A percentile compares a stretch with the other conserved stretches of the same genome.
phyloP scores from a whole-genome alignment of 2,329 filamentous ascomycete species.

The Gliomastix tumulicola region DNA sequence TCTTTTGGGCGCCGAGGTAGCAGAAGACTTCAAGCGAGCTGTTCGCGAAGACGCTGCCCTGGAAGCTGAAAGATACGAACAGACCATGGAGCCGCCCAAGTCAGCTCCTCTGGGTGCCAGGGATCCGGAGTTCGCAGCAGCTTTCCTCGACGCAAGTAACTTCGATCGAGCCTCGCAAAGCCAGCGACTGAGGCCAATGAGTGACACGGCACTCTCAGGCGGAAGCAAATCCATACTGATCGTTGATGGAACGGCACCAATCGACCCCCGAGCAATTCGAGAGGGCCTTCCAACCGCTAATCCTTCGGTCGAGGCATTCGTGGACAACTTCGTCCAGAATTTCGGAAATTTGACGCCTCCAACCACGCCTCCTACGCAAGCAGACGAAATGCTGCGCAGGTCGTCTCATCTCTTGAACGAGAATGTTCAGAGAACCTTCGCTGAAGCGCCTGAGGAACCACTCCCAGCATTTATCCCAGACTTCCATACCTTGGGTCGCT shows the following conservation, averaged over 20 bases:
- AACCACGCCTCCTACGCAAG: constrained; percentile 46
- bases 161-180: constrained; percentile 24
- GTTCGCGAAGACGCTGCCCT: constrained; percentile 56
- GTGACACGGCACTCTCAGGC: constrained; percentile 57
- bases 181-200: constrained; percentile 32
- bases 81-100: constrained; percentile 9
- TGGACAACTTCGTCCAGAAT: constrained; percentile 40
- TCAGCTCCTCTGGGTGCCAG: constrained; percentile 16
- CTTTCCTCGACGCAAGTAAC: constrained; percentile 30
- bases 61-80: constrained; percentile 14
- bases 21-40: constrained; percentile 72
- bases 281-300: constrained; percentile 36
- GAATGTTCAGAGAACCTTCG: constrained; percentile 27
- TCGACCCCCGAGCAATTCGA: constrained; percentile 42
- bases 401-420: constrained; percentile 50
- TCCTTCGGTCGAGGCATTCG: constrained; percentile 44
- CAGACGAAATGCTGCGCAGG: constrained; percentile 36
- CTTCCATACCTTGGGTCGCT: too few relatives aligned
- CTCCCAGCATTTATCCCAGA: constrained; percentile 42
- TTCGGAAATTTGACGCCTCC: constrained; percentile 52
- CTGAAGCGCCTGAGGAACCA: too few relatives aligned
- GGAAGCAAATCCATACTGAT: constrained; percentile 92
- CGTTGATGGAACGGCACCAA: constrained; percentile 59
- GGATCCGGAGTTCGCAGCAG: constrained; percentile 33
- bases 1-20: constrained; percentile 68